phyloP scores from a whole-genome alignment of 2,329 filamentous ascomycete species.

The Diaporthe citriasiana region DNA sequence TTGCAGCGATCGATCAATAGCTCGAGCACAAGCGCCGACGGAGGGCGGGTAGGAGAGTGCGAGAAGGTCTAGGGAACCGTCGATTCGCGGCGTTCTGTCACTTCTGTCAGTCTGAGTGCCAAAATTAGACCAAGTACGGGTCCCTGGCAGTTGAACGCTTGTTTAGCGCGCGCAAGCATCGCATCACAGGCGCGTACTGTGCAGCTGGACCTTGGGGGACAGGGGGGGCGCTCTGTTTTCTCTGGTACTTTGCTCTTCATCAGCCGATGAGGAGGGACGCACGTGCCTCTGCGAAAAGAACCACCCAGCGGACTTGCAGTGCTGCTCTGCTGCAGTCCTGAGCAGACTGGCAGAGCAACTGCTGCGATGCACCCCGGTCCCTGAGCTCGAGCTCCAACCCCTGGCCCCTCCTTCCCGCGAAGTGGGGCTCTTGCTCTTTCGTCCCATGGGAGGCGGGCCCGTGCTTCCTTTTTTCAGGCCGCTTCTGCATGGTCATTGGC shows the following conservation, averaged over 20 bases:
- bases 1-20: slow-evolving; percentile 33
- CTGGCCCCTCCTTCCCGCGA: slow-evolving; percentile 26
- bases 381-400: slow-evolving; percentile 2
- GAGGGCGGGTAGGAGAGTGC: slow-evolving; percentile 25
- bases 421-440: slow-evolving; percentile 20
- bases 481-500: slow-evolving; percentile 36
- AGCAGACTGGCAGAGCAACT: not conserved
- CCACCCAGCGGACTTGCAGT: slow-evolving; percentile 2
- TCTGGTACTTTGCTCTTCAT: slow-evolving; percentile 9
- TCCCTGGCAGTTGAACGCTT: slow-evolving; percentile 6
- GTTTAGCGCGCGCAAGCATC: slow-evolving; percentile 30
- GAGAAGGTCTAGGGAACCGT: not conserved
- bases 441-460: slow-evolving; percentile 30
- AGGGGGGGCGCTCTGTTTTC: not conserved
- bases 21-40: slow-evolving; percentile 37
- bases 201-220: slow-evolving; percentile 26
- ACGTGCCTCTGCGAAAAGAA: slow-evolving; percentile 18
- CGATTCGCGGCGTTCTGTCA: slow-evolving; percentile 1
- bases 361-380: slow-evolving; percentile 18
- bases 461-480: slow-evolving; percentile 40
- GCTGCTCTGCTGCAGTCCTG: not conserved
- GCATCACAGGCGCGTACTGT: slow-evolving; percentile 30
- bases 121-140: slow-evolving; percentile 37
- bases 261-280: slow-evolving; percentile 6
- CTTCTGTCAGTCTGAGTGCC: slow-evolving; percentile 26